phyloP scores from a whole-genome alignment of 306 rosid species.

The Fragaria ananassa region DNA sequence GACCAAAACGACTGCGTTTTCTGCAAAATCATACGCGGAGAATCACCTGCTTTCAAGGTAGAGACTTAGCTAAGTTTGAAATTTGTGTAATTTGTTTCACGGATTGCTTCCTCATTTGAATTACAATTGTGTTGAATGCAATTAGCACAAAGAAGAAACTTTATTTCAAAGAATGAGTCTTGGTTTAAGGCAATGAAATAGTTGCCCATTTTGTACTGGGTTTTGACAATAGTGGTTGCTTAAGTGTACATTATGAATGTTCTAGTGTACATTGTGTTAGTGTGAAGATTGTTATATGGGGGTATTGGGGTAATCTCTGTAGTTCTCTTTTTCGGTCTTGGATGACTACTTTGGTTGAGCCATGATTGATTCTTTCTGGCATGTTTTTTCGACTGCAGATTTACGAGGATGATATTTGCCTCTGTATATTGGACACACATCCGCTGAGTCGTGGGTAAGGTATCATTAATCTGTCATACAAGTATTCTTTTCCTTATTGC shows the following conservation, averaged over 20 bases:
- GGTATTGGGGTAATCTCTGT: background rate
- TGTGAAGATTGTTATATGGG: background rate
- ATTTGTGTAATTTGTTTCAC: background rate
- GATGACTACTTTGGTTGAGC: conserved; percentile 8
- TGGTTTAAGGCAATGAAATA: background rate
- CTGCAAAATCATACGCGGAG: conserved; percentile 69
- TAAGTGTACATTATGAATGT: background rate
- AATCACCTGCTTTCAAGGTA: conserved; percentile 67
- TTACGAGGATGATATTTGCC: conserved; percentile 80
- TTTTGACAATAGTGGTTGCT: background rate
- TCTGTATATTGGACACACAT: conserved; percentile 77
- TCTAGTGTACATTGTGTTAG: background rate
- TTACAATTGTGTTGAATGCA: background rate
- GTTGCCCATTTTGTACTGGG: background rate
- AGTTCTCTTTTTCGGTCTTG: background rate
- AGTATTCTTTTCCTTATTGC: background rate
- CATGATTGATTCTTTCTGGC: conserved; percentile 17
- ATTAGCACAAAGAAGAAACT: background rate
- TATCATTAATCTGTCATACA: conserved; percentile 49
- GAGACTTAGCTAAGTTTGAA: background rate
- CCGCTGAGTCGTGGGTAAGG: conserved; percentile 98
- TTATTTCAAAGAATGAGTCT: background rate
- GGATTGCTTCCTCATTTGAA: background rate
- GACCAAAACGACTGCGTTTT: conserved; percentile 55
- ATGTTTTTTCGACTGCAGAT: conserved; percentile 46